phyloP scores from a whole-genome alignment of 2,329 filamentous ascomycete species.

The Exophiala alcalophila region DNA sequence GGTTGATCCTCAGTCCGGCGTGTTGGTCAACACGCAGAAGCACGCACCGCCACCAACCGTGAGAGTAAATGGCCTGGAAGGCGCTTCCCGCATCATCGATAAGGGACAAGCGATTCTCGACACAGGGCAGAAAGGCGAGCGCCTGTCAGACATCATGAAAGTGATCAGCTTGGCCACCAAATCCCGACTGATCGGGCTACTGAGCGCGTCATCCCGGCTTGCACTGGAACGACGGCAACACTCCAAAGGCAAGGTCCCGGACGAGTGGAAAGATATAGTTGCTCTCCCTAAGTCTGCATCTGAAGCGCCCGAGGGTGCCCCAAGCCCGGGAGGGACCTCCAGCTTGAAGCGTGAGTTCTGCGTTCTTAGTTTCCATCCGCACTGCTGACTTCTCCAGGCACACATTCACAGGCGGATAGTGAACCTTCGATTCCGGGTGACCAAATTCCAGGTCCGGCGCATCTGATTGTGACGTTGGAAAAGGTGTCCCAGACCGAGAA shows the following conservation, averaged over 20 bases:
- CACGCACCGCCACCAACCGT: constrained; percentile 42
- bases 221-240: constrained; percentile 70
- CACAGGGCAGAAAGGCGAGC: constrained; percentile 56
- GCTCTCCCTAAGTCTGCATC: constrained; percentile 37
- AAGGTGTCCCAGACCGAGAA: constrained; percentile 58
- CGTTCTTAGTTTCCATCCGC: constrained; percentile 12
- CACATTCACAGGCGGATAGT: constrained; percentile 40
- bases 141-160: constrained; percentile 76
- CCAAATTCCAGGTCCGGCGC: constrained; percentile 7
- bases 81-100: constrained; percentile 59
- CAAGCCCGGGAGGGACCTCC: constrained; percentile 34
- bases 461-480: constrained; percentile 35
- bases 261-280: constrained; percentile 72
- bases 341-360: constrained; percentile 44
- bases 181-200: constrained; percentile 68
- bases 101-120: constrained; percentile 69
- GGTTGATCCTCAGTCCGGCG: constrained; percentile 57
- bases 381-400: constrained; percentile 35
- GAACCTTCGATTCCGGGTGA: constrained; percentile 34
- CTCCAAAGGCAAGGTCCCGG: constrained; percentile 74
- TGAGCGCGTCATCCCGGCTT: constrained; percentile 73
- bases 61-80: constrained; percentile 59
- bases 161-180: constrained; percentile 80
- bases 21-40: constrained; percentile 47
- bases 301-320: constrained; percentile 17